Evolutionary conservation across 2,329 filamentous ascomycete genomes (phyloP).

Genomic region (Beauveria sp.): DNA sequence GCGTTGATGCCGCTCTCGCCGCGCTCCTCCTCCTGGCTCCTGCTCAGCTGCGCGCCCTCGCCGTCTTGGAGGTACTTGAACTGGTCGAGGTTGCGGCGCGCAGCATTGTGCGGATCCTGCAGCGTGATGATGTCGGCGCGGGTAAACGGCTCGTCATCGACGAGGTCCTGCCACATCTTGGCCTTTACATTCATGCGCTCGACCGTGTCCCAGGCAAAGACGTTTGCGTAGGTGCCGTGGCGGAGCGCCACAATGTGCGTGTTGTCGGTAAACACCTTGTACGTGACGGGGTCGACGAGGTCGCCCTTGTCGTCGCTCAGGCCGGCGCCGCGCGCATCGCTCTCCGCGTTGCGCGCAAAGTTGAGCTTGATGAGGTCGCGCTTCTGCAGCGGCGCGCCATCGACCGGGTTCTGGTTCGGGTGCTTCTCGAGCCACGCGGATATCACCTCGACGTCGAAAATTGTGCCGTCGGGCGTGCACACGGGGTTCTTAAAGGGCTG

Average conservation of each 20-base stretch:
- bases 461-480: conserved; percentile 78
- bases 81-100: conserved; percentile 70
- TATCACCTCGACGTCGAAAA: conserved; percentile 94
- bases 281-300: conserved; percentile 92
- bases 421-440: conserved; percentile 91
- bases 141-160: conserved; percentile 79
- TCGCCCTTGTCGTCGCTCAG: conserved; percentile 57
- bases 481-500: conserved; percentile 94
- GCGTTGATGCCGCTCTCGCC: conserved; percentile 67
- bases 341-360: conserved; percentile 83
- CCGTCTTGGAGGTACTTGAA: conserved; percentile 90
- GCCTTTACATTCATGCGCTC: conserved; percentile 93
- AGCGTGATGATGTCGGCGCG: conserved; percentile 91
- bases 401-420: conserved; percentile 76
- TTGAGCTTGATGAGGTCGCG: conserved; percentile 84
- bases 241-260: conserved; percentile 89
- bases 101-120: conserved; percentile 89
- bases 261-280: conserved; percentile 96
- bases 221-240: conserved; percentile 78
- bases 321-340: conserved; percentile 40
- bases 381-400: conserved; percentile 68
- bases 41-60: conserved; percentile 57
- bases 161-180: conserved; percentile 89
- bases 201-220: conserved; percentile 93
- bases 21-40: conserved; percentile 61